Conservation (phyloP, 768 basidiomycete species). For the Rhizopogon sp. region DNA sequence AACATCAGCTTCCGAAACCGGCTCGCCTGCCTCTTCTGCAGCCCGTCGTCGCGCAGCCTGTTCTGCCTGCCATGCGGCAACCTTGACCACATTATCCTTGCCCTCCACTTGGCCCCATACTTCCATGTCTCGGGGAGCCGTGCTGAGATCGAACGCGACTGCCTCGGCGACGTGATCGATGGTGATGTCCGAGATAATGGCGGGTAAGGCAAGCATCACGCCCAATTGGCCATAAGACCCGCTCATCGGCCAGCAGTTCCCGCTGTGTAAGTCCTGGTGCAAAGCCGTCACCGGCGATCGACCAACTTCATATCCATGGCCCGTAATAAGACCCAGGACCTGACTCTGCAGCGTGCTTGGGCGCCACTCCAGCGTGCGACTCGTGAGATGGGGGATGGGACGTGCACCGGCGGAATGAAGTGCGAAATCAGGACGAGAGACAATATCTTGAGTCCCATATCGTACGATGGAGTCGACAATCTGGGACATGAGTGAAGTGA, state of each 20-base stretch:
- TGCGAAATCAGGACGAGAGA: slow-evolving; percentile 83
- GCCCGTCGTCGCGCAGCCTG: slow-evolving; percentile 31
- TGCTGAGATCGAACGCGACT: slow-evolving; percentile 73
- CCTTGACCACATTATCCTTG: slow-evolving; percentile 57
- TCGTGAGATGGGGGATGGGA: slow-evolving; percentile 79
- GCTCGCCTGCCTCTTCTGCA: slow-evolving; percentile 28
- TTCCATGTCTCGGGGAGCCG: slow-evolving; percentile 83
- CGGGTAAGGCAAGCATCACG: slow-evolving; percentile 64
- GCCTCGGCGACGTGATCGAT: slow-evolving; percentile 86
- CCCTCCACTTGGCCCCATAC: slow-evolving; percentile 90
- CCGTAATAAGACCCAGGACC: slow-evolving; percentile 53
- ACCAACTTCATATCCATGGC: slow-evolving; percentile 60
- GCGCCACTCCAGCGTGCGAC: slow-evolving; percentile 65
- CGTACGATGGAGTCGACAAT: slow-evolving; percentile 73
- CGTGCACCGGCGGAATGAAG: slow-evolving; percentile 77
- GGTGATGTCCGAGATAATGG: slow-evolving; percentile 60
- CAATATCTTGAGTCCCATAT: slow-evolving; percentile 65
- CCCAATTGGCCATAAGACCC: slow-evolving; percentile 80
- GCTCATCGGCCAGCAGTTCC: slow-evolving; percentile 91
- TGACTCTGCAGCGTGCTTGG: slow-evolving; percentile 46
- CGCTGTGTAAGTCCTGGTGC: slow-evolving; percentile 79
- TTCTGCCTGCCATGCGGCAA: slow-evolving; percentile 49
- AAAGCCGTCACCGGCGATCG: slow-evolving; percentile 81
- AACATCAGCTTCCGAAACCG: slow-evolving; percentile 17
- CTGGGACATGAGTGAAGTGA: slow-evolving; percentile 62